phyloP scores from a whole-genome alignment of 331 rosid genomes.

The Rhamnella rubrinervis region DNA sequence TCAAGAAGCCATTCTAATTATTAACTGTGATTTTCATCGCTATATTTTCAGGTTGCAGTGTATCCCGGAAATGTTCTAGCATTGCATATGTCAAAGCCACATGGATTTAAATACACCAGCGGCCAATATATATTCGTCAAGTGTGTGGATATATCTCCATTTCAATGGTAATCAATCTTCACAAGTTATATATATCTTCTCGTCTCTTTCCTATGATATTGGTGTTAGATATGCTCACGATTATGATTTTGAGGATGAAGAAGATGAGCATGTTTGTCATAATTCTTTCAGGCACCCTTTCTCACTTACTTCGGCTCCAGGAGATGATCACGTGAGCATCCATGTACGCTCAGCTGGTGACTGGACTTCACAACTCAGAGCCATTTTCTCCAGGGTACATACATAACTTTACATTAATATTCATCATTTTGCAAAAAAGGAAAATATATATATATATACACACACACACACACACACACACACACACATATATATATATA shows the following conservation, averaged over 20 bases:
- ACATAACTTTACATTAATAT: not conserved
- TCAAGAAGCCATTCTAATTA: not conserved
- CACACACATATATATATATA: no score
- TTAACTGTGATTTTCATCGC: no score
- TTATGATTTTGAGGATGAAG: not conserved
- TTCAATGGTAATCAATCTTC: slow-evolving; percentile 61
- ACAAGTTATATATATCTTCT: not conserved
- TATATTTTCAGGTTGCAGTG: slow-evolving; percentile 65
- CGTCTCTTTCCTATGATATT: not conserved
- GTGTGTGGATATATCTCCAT: slow-evolving; percentile 75
- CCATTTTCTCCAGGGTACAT: slow-evolving; percentile 67
- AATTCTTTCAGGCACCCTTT: slow-evolving; percentile 70
- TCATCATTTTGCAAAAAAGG: no score
- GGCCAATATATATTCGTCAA: slow-evolving; percentile 84
- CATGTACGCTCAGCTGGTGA: slow-evolving; percentile 83
- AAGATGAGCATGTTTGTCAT: not conserved
- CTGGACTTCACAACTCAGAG: slow-evolving; percentile 76
- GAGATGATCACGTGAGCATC: slow-evolving; percentile 76
- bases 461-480: no score
- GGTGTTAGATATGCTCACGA: no score
- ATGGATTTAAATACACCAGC: slow-evolving; percentile 80
- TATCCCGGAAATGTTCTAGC: slow-evolving; percentile 95
- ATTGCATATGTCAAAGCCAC: slow-evolving; percentile 78
- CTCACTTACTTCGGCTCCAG: slow-evolving; percentile 90
- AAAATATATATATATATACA: no score